Percentiles rank a stretch among this genome's conserved stretches.
Conservation (phyloP, 148 eudicot genomes). For the Simmondsia chinensis region DNA sequence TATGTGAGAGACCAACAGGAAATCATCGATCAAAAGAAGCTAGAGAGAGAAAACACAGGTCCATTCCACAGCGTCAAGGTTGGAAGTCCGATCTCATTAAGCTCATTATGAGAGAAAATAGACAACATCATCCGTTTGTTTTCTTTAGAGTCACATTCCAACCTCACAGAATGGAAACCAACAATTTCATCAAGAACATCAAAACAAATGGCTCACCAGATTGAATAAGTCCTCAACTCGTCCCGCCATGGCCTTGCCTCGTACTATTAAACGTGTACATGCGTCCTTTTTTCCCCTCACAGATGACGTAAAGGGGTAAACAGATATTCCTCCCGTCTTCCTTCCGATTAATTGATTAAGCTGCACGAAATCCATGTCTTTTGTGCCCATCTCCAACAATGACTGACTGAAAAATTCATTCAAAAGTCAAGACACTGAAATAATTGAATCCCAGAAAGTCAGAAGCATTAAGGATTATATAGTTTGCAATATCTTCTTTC, state of each 20-base stretch:
- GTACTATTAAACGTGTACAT: conserved; percentile 66
- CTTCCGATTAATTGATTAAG: conserved; percentile 94
- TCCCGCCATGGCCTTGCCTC: conserved; percentile 96
- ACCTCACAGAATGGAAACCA: too few relatives aligned
- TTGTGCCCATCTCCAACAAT: conserved; percentile 97
- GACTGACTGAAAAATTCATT: conserved; percentile 52
- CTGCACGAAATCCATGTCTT: conserved; percentile 91
- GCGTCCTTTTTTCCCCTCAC: conserved; percentile 63
- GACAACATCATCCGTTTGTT: too few relatives aligned
- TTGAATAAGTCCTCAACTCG: conserved; percentile 79
- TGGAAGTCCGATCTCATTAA: too few relatives aligned
- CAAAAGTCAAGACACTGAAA: background rate
- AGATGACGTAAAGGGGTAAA: conserved; percentile 88
- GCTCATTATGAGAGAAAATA: too few relatives aligned
- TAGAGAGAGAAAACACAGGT: too few relatives aligned
- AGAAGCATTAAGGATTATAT: conserved; percentile 1
- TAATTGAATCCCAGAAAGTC: background rate
- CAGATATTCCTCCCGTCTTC: conserved; percentile 96
- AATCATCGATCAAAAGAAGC: too few relatives aligned
- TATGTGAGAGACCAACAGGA: too few relatives aligned
- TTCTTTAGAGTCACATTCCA: too few relatives aligned
- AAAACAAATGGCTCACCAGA: conserved; percentile 41
- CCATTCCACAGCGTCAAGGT: too few relatives aligned
- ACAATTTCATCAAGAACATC: background rate
- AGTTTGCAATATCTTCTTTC: too few relatives aligned